Evolutionary conservation across 2,329 filamentous ascomycete genomes (phyloP), one percentile per base, ranked within the genome.

Genomic region (Pseudonectria buxi): DNA sequence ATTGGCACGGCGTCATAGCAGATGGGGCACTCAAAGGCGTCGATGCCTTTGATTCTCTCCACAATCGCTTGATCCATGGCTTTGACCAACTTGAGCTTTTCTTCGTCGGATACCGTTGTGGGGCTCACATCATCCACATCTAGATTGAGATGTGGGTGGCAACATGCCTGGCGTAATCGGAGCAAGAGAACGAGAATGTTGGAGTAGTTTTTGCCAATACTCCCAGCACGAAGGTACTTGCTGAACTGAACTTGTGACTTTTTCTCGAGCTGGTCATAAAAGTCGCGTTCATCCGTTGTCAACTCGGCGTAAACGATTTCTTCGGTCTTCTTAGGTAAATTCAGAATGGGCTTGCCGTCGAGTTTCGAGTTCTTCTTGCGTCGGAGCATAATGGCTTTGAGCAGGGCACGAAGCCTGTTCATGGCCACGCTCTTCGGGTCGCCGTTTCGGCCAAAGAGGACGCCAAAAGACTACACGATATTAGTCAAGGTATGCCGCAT

Each of bases 161-260:
- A 62, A 50, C 67, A 73, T 47, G 86, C 78, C 59, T 95, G 88
- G 6, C 89, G 79, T 48, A 95, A 73, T 14, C 89, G 81, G 7
- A 95, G 74, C 6, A 95, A 69, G 13, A 95, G 68, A 7, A 94
- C 82, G 14, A 95, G 67, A 28, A 94, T 81, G 46, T 82, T 83
- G 7, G 82, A 83, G 54, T 95, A 95, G 39, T 56, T 71, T 68
- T 58, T 70, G 69, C 71, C 80, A 61, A 92, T 68, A 1, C 78
- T 81, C 4, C 78, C 78, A 13, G 72, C 71, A 16, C 76, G 73
- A 13, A 94, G 67, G 47, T 87, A 92, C 48, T 76, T 84, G 65
- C 85, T 90, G 67, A 94, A 85, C 30, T 76, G 69, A 3, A 86
- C 63, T 44, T 81, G 76, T 0, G 83, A 78, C 39, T 78, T 72